phyloP scores from a whole-genome alignment of 108 stramenopile species.

The Cylindrotheca fusiformis region DNA sequence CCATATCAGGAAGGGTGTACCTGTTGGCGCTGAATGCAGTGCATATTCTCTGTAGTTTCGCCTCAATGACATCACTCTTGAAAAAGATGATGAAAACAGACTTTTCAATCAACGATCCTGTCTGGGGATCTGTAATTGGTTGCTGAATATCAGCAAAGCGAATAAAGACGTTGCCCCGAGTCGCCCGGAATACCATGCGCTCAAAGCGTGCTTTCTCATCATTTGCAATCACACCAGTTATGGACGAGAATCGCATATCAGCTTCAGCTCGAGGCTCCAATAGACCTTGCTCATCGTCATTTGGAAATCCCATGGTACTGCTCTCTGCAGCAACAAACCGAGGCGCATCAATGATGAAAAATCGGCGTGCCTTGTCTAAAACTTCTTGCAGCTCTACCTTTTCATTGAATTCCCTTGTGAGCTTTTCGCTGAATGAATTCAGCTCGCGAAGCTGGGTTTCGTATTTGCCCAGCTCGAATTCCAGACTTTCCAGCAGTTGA shows the following conservation, averaged over 20 bases:
- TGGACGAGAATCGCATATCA: constrained; percentile 94
- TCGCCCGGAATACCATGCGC: constrained; percentile 96
- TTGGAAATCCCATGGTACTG: constrained; percentile 13
- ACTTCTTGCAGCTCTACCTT: constrained; percentile 96
- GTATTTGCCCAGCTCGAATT: constrained; percentile 88
- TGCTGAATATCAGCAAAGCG: constrained; percentile 94
- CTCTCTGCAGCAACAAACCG: constrained; percentile 30
- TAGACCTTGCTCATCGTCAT: not conserved
- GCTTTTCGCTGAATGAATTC: constrained; percentile 91
- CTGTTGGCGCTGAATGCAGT: constrained; percentile 95
- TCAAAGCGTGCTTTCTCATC: constrained; percentile 93
- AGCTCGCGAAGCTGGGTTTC: constrained; percentile 94
- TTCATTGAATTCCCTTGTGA: constrained; percentile 97
- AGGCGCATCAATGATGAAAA: constrained; percentile 88
- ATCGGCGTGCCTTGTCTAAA: constrained; percentile 89
- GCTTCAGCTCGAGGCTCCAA: constrained; percentile 65
- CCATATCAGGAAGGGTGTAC: constrained; percentile 94
- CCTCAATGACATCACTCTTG: constrained; percentile 90
- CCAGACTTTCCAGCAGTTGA: constrained; percentile 83
- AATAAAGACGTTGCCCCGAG: constrained; percentile 95
- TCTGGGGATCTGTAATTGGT: constrained; percentile 85
- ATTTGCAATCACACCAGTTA: constrained; percentile 90
- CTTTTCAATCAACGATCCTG: constrained; percentile 82
- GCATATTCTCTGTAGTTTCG: constrained; percentile 97
- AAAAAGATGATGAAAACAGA: constrained; percentile 97